Percentiles rank a stretch among this genome's conserved stretches.
phyloP scores from a whole-genome alignment of 768 basidiomycete genomes.

The Suillus ampliporus region DNA sequence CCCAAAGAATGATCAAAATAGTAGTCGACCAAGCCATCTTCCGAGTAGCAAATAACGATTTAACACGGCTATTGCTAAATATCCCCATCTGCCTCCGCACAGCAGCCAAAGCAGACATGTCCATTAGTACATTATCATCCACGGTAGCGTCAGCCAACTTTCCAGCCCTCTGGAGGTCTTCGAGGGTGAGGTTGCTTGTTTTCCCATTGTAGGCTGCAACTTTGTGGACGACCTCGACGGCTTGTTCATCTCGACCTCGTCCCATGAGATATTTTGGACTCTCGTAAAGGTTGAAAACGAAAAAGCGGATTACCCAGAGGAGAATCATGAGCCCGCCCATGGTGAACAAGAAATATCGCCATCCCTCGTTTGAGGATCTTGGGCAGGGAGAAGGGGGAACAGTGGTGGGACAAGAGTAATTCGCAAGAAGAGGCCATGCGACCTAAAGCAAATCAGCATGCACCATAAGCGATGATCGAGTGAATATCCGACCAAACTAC shows the following conservation, averaged over 20 bases:
- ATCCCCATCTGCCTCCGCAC: constrained; percentile 44
- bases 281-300: constrained; percentile 70
- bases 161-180: constrained; percentile 46
- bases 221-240: constrained; percentile 64
- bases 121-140: constrained; percentile 26
- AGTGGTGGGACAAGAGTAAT: constrained; percentile 59
- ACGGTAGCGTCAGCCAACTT: constrained; percentile 18
- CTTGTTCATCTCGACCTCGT: constrained; percentile 63
- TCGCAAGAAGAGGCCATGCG: constrained; percentile 76
- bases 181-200: constrained; percentile 52
- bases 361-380: constrained; percentile 64
- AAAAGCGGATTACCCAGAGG: constrained; percentile 66
- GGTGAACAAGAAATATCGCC: constrained; percentile 76
- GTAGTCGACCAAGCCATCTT: constrained; percentile 57
- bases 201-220: constrained; percentile 67
- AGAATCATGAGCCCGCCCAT: constrained; percentile 76
- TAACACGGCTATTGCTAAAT: constrained; percentile 50
- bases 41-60: constrained; percentile 54
- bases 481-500: constrained; percentile 40
- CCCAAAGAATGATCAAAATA: constrained; percentile 59
- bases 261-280: constrained; percentile 77
- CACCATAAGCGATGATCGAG: neutral
- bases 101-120: constrained; percentile 44
- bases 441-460: constrained; percentile 43
- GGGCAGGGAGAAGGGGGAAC: constrained; percentile 53